Conservation (phyloP, 139 green algal species). For the Klebsormidium nitens region DNA sequence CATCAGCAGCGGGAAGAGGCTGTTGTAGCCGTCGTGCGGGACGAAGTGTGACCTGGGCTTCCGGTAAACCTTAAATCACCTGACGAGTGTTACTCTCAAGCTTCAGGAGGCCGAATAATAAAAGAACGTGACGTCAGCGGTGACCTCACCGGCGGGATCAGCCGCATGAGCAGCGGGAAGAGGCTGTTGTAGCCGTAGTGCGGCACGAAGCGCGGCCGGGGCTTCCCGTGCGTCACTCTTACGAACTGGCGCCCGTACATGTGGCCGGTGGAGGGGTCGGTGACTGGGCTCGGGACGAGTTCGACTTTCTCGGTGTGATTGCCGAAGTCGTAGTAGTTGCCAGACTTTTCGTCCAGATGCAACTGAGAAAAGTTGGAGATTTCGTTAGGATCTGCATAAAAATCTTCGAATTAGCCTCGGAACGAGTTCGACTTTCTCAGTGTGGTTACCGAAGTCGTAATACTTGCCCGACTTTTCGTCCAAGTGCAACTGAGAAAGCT, state of each 20-base stretch:
- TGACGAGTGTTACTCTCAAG: too few species aligned
- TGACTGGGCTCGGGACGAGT: too few species aligned
- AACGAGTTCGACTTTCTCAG: constrained; percentile 66
- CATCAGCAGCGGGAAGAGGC: constrained; percentile 88
- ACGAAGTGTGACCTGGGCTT: too few species aligned
- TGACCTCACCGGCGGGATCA: constrained; percentile 59
- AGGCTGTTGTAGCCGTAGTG: constrained; percentile 85
- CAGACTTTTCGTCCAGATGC: constrained; percentile 57
- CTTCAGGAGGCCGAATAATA: too few species aligned
- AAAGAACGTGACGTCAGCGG: too few species aligned
- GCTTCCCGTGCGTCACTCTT: too few species aligned
- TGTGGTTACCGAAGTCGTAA: constrained; percentile 85
- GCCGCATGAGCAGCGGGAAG: constrained; percentile 82
- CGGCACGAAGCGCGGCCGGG: constrained; percentile 55
- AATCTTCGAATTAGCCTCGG: too few species aligned
- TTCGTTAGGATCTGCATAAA: too few species aligned
- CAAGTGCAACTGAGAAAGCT: constrained; percentile 73
- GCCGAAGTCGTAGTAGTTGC: constrained; percentile 76
- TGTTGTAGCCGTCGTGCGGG: constrained; percentile 81
- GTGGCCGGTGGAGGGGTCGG: too few species aligned
- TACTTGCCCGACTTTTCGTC: constrained; percentile 54
- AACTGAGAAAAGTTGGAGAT: too few species aligned
- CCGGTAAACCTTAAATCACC: too few species aligned
- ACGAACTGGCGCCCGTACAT: too few species aligned
- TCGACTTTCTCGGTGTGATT: constrained; percentile 75